A percentile compares a stretch with the other conserved stretches of the same genome.
phyloP scores from a whole-genome alignment of 129 eudicot species.

The Tagetes patula region DNA sequence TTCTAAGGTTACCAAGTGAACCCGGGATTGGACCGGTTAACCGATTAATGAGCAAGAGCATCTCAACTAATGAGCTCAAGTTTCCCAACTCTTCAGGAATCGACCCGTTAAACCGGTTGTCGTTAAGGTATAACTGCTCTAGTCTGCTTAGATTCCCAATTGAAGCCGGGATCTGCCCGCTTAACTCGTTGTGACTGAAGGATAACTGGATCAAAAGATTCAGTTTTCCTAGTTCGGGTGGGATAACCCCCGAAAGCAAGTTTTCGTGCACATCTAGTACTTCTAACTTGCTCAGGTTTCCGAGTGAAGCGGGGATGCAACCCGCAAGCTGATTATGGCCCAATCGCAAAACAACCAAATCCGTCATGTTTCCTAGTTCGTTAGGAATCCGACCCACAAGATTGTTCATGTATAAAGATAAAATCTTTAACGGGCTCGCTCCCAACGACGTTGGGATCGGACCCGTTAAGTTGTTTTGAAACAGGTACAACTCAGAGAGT shows the following conservation, averaged over 20 bases:
- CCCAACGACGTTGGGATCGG: constrained; percentile 38
- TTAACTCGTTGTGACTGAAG: constrained; percentile 31
- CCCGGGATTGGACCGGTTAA: constrained; percentile 26
- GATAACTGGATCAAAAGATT: constrained; percentile 26
- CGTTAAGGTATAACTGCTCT: constrained; percentile 32
- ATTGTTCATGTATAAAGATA: constrained; percentile 22
- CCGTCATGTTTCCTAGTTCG: constrained; percentile 23
- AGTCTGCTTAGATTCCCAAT: constrained; percentile 30
- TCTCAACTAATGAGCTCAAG: constrained; percentile 29
- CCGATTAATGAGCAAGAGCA: constrained; percentile 21
- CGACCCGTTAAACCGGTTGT: constrained; percentile 29
- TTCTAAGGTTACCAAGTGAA: constrained; percentile 33
- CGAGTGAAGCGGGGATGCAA: constrained; percentile 35
- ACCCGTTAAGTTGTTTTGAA: constrained; percentile 28
- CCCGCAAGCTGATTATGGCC: constrained; percentile 32
- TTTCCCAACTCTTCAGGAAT: constrained; percentile 34
- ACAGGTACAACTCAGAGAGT: constrained; percentile 28
- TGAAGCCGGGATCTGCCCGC: constrained; percentile 30
- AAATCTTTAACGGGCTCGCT: constrained; percentile 18
- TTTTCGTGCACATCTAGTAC: constrained; percentile 28
- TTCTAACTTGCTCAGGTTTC: constrained; percentile 31
- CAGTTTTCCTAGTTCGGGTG: constrained; percentile 29
- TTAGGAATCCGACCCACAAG: constrained; percentile 42
- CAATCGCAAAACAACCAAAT: constrained; percentile 6
- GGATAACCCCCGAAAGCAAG: constrained; percentile 33